Evolutionary conservation across 257 asterid genomes (phyloP).

Genomic region (Lavandula angustifolia): DNA sequence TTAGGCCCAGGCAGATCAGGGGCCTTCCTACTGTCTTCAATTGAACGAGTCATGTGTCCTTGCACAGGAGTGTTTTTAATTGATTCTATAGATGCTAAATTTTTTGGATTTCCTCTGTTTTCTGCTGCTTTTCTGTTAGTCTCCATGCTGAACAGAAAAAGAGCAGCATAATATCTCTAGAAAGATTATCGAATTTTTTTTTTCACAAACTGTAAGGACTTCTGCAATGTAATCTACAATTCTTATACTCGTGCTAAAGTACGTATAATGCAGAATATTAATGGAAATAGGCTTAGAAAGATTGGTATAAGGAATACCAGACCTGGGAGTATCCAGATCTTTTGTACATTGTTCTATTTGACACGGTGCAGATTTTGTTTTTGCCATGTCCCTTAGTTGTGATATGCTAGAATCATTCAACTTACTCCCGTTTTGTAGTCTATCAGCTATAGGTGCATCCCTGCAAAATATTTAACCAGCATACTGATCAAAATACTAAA

Average conservation of each 20-base stretch:
- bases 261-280: too few relatives aligned
- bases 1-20: conserved; percentile 45
- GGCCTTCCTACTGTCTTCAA: conserved; percentile 39
- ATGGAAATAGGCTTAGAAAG: too few relatives aligned
- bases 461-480: conserved; percentile 33
- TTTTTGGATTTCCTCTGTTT: conserved; percentile 36
- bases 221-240: conserved; percentile 17
- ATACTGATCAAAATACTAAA: conserved; percentile 29
- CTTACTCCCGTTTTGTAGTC: conserved; percentile 27
- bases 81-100: conserved; percentile 36
- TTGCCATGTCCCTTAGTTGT: conserved; percentile 29
- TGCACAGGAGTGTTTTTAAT: conserved; percentile 34
- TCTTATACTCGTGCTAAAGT: not conserved
- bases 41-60: conserved; percentile 38
- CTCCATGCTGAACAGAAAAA: conserved; percentile 44
- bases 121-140: conserved; percentile 40
- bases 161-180: conserved; percentile 42
- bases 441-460: conserved; percentile 29
- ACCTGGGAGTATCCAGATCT: conserved; percentile 49
- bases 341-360: conserved; percentile 34
- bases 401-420: conserved; percentile 29
- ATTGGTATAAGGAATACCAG: conserved; percentile 25
- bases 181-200: conserved; percentile 27
- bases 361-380: conserved; percentile 34
- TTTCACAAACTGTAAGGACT: conserved; percentile 20